These are phyloP conservation scores for Plenodomus biglobosus DNA, from an alignment of 2,329 filamentous ascomycete genomes.

Conservation along the genomic window DNA sequence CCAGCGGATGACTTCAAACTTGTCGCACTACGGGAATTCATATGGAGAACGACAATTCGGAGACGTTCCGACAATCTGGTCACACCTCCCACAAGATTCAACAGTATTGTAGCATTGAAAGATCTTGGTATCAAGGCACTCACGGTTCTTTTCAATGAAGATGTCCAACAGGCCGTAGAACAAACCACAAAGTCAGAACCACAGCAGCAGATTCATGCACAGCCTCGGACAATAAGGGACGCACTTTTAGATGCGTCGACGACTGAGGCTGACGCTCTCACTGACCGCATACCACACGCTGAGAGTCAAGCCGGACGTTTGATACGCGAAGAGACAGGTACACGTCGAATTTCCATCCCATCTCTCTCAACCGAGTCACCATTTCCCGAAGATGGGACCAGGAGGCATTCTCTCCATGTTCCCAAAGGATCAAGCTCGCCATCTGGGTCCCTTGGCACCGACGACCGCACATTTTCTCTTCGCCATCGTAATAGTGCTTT, in stretches of 20 bases:
- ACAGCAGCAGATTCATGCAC: constrained; percentile 39
- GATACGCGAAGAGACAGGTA: constrained; percentile 25
- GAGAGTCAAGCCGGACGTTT: constrained; percentile 46
- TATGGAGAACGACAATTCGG: constrained; percentile 80
- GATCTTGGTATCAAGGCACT: constrained; percentile 77
- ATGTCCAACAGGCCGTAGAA: constrained; percentile 52
- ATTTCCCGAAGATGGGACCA: constrained; percentile 39
- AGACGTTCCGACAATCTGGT: constrained; percentile 59
- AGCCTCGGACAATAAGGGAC: constrained; percentile 79
- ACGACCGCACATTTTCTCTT: constrained; percentile 42
- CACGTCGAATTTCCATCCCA: constrained; percentile 26
- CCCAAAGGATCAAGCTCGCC: constrained; percentile 35
- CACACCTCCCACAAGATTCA: constrained; percentile 53
- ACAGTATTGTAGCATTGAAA: constrained; percentile 72
- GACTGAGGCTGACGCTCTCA: constrained; percentile 71
- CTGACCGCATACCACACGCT: constrained; percentile 46
- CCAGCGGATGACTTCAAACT: constrained; percentile 88
- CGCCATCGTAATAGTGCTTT: constrained; percentile 59
- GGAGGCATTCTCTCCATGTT: constrained; percentile 37
- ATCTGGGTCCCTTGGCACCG: constrained; percentile 30
- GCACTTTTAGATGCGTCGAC: constrained; percentile 89
- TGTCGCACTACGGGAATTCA: constrained; percentile 81
- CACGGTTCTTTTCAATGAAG: constrained; percentile 89
- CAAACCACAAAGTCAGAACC: constrained; percentile 29
- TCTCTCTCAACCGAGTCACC: constrained; percentile 25